Evolutionary conservation across 2,329 filamentous ascomycete species (phyloP).

Genomic region (Biscogniauxia sp.): DNA sequence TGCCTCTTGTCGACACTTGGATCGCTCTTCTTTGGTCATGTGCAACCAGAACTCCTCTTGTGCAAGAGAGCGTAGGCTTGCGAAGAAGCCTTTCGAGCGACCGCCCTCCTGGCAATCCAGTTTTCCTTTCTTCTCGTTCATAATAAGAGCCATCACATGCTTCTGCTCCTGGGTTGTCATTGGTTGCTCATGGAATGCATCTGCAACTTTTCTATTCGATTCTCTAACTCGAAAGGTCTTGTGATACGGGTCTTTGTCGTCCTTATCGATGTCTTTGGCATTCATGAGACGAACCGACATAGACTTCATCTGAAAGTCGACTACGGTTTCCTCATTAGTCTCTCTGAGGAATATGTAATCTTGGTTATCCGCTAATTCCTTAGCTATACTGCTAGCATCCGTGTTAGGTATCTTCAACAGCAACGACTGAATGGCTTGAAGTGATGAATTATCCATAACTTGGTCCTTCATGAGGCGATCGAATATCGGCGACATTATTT

Average conservation of each 20-base stretch:
- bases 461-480: too few species aligned
- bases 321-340: not conserved
- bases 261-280: constrained; percentile 1
- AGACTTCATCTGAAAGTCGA: not conserved
- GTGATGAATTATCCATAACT: too few species aligned
- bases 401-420: too few species aligned
- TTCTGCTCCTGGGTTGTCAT: too few species aligned
- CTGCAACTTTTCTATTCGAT: not conserved
- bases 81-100: not conserved
- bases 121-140: not conserved
- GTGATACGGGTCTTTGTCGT: not conserved
- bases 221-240: not conserved
- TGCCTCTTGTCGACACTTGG: not conserved
- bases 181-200: too few species aligned
- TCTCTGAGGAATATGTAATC: not conserved
- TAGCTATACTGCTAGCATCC: too few species aligned
- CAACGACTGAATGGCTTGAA: too few species aligned
- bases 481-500: too few species aligned
- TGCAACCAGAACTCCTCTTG: not conserved
- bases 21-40: not conserved
- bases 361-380: not conserved
- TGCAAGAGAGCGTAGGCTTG: not conserved
- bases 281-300: not conserved
- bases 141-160: too few species aligned
- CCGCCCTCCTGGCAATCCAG: not conserved